These are phyloP conservation scores for Neocucurbitaria cava DNA, from an alignment of 2,329 filamentous ascomycete species.

Conservation along the genomic window DNA sequence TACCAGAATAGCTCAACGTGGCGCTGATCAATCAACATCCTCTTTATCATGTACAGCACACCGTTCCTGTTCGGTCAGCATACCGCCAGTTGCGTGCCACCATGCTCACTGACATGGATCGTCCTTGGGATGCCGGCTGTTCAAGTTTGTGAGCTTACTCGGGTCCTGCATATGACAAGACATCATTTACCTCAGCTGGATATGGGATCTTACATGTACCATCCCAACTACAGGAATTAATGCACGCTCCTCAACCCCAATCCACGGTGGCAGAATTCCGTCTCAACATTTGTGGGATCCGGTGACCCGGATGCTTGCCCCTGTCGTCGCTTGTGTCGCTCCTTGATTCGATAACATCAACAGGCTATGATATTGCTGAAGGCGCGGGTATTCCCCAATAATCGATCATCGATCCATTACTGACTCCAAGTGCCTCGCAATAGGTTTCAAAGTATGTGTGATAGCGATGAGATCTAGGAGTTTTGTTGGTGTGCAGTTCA, in stretches of 20 bases:
- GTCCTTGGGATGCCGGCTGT: neutral
- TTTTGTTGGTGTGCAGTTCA: neutral
- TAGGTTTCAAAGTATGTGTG: neutral
- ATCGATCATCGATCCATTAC: neutral
- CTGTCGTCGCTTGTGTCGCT: constrained; percentile 24
- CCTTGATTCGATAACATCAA: constrained; percentile 21
- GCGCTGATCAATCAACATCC: neutral
- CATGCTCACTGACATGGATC: neutral
- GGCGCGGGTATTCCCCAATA: constrained; percentile 4
- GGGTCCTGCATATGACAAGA: neutral
- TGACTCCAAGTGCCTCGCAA: neutral
- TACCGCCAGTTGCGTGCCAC: neutral
- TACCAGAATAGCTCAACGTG: neutral
- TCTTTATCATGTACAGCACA: neutral
- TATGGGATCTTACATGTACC: constrained; percentile 4
- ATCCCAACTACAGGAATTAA: neutral
- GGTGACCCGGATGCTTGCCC: constrained; percentile 28
- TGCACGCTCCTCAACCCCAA: constrained; percentile 14
- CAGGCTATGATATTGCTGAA: constrained; percentile 6
- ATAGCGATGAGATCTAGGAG: neutral
- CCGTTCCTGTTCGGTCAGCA: neutral
- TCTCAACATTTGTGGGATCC: constrained; percentile 15
- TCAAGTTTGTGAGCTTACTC: neutral
- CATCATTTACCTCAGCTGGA: constrained; percentile 1
- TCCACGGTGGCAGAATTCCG: constrained; percentile 15